phyloP scores from a whole-genome alignment of 371 early-diverging fungal genomes.

The Amoeboaphelidium protococcarum region DNA sequence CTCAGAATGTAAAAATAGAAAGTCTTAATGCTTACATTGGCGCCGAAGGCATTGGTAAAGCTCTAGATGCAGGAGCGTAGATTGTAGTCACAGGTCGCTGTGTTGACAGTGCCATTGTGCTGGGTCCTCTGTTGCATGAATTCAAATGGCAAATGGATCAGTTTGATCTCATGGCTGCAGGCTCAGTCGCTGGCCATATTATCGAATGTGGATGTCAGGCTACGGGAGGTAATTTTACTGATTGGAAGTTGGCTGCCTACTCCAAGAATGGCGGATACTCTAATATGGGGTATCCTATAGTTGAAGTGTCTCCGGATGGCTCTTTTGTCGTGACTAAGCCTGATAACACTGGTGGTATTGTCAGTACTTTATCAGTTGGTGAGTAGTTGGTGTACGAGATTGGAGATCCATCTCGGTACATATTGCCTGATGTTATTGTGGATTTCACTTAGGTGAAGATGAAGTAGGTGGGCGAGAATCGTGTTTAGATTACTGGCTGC shows the following conservation, averaged over 20 bases:
- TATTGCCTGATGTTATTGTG: slow-evolving; percentile 39
- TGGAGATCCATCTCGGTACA: slow-evolving; percentile 32
- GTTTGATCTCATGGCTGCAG: slow-evolving; percentile 33
- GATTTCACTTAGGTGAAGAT: slow-evolving; percentile 33
- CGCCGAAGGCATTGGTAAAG: slow-evolving; percentile 24
- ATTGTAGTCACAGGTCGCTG: slow-evolving; percentile 46
- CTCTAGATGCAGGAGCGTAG: slow-evolving; percentile 28
- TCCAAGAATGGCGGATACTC: slow-evolving; percentile 29
- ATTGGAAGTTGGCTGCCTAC: slow-evolving; percentile 30
- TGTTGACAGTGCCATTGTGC: slow-evolving; percentile 33
- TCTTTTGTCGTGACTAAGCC: slow-evolving; percentile 38
- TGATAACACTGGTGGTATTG: slow-evolving; percentile 34
- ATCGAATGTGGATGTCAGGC: slow-evolving; percentile 49
- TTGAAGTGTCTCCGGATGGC: slow-evolving; percentile 26
- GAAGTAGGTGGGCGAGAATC: slow-evolving; percentile 23
- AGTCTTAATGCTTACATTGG: slow-evolving; percentile 31
- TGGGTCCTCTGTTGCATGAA: slow-evolving; percentile 28
- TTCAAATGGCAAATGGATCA: slow-evolving; percentile 24
- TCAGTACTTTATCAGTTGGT: slow-evolving; percentile 27
- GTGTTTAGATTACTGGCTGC: slow-evolving; percentile 32
- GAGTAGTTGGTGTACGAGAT: slow-evolving; percentile 46
- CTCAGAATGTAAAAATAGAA: slow-evolving; percentile 16
- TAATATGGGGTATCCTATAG: slow-evolving; percentile 45
- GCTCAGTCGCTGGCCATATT: slow-evolving; percentile 40
- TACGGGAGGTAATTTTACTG: slow-evolving; percentile 48